Evolutionary conservation across 495 filamentous ascomycete genomes (phyloP), one percentile per base, ranked within the genome.

Genomic region (Talaromyces proteolyticus): DNA sequence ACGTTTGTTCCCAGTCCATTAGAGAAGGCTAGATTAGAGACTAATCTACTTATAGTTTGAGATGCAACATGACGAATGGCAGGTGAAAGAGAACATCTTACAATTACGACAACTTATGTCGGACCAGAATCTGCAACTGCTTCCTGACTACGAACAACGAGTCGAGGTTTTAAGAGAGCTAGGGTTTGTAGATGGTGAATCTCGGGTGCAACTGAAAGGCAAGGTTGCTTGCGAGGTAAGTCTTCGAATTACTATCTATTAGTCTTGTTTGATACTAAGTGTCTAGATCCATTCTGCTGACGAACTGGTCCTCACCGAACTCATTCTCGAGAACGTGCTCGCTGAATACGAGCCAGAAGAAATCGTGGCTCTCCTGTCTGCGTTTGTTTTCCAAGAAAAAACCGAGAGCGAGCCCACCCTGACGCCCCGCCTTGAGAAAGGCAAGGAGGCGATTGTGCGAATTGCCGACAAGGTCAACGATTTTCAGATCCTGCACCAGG

Each of bases 351-450:
- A 95, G 53, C 91, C 93, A 1, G 92, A 94, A 58, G 93, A 98
- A 62, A 96, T 98, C 49, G 93, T 94, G 3, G 92, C 93, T 6
- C 77, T 98, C 8, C 80, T 98, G 2, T 95, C 90, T 0, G 84
- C 88, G 2, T 98, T 98, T 62, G 94, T 98, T n/a, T 98, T 97
- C 73, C 88, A 96, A 62, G 93, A 98, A 56, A 96, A 96, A 72
- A 96, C 94, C 0, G 87, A 93, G 14, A 78, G 78, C 16, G 78
- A 79, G 0, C 93, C 93, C 1, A 91, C 78, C n/a, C 72, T 98
- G 50, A 96, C 91, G 0, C 77, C 85, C 2, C 85, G 79, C 42
- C 77, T 98, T 12, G 87, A 96, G 57, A 82, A 81, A 38, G 94
- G 94, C 23, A 87, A 84, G 65, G 82, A 87, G 42, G 88, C 82